These are phyloP conservation scores for Talaromyces sp. DNA, from an alignment of 2,329 filamentous ascomycete genomes.

Conservation along the genomic window DNA sequence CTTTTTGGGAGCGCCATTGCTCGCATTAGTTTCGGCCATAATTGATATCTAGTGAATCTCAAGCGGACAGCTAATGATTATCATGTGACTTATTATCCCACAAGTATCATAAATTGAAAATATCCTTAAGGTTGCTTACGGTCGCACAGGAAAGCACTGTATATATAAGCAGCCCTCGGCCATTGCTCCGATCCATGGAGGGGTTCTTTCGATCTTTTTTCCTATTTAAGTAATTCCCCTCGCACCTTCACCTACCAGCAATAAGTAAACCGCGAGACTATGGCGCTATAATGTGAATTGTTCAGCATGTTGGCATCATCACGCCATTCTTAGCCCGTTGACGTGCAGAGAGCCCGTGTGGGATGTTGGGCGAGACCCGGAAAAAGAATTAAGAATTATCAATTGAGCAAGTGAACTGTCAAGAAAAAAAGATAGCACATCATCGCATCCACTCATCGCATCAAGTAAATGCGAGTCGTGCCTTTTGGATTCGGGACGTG, in stretches of 20 bases:
- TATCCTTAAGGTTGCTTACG: too few species aligned
- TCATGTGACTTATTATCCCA: neutral
- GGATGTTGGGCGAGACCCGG: neutral
- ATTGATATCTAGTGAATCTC: neutral
- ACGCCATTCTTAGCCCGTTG: slow-evolving; percentile 7
- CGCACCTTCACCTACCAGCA: neutral
- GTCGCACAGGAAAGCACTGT: neutral
- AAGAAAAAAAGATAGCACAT: neutral
- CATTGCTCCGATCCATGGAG: neutral
- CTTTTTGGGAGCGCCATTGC: slow-evolving; percentile 8
- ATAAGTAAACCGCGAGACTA: neutral
- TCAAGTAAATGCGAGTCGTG: neutral
- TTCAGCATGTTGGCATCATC: neutral
- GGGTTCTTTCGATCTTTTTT: neutral
- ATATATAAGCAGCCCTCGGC: neutral
- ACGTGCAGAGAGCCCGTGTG: slow-evolving; percentile 1
- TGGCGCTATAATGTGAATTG: neutral
- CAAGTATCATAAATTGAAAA: neutral
- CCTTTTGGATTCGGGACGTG: neutral
- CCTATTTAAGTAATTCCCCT: neutral
- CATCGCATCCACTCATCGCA: slow-evolving; percentile 5
- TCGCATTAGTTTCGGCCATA: neutral
- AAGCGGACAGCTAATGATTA: neutral
- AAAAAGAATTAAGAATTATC: neutral
- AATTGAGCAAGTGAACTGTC: neutral